phyloP scores from a whole-genome alignment of 2,329 filamentous ascomycete genomes.

The Rutstroemia sp. region DNA sequence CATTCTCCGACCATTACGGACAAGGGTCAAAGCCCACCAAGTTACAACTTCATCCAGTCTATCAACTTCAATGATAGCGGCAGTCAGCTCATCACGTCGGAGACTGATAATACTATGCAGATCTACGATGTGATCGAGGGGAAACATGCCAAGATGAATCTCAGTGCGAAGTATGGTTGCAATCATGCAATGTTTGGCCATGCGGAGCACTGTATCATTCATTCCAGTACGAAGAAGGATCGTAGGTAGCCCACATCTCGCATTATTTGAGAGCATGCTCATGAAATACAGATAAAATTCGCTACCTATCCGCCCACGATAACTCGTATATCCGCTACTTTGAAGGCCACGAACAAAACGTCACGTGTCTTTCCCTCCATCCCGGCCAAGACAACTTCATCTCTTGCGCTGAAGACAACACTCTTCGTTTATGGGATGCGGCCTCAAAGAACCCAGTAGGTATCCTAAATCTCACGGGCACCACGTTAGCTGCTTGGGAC shows the following conservation, averaged over 20 bases:
- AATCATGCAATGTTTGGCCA: slow-evolving; percentile 94
- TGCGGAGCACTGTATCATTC: slow-evolving; percentile 77
- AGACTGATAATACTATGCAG: slow-evolving; percentile 91
- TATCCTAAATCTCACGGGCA: slow-evolving; percentile 69
- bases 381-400: slow-evolving; percentile 87
- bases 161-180: slow-evolving; percentile 95
- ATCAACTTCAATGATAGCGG: slow-evolving; percentile 96
- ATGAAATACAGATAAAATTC: slow-evolving; percentile 59
- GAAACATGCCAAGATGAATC: slow-evolving; percentile 77
- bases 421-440: slow-evolving; percentile 78
- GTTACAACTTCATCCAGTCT: slow-evolving; percentile 64
- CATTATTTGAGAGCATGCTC: neutral
- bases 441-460: slow-evolving; percentile 73
- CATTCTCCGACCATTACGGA: slow-evolving; percentile 44
- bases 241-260: slow-evolving; percentile 39
- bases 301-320: slow-evolving; percentile 85
- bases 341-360: slow-evolving; percentile 75
- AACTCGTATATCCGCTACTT: slow-evolving; percentile 97
- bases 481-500: slow-evolving; percentile 83
- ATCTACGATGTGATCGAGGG: slow-evolving; percentile 92
- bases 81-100: slow-evolving; percentile 83
- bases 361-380: slow-evolving; percentile 77
- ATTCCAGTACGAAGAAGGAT: slow-evolving; percentile 93
- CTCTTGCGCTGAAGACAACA: slow-evolving; percentile 85
- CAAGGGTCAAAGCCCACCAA: slow-evolving; percentile 23